A percentile compares a stretch with the other conserved stretches of the same genome.
Conservation (phyloP, 1,284 basidiomycete genomes). For the Testicularia cyperi region DNA sequence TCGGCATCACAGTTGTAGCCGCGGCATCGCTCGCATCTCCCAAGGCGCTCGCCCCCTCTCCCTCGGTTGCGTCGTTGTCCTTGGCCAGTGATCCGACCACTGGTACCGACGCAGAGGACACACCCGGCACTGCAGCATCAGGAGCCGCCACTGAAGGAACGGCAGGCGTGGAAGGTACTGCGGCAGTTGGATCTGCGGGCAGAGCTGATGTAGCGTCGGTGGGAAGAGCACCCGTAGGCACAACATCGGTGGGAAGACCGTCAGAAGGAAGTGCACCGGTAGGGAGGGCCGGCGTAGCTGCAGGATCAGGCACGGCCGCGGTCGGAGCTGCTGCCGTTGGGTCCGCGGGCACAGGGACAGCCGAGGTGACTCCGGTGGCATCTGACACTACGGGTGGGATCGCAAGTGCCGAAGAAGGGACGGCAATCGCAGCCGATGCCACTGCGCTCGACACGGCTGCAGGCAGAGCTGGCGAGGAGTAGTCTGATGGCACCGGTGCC, state of each 20-base stretch:
- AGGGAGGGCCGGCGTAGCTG: too few species aligned
- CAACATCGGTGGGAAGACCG: not conserved
- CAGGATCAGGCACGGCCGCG: too few species aligned
- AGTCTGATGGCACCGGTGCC: too few species aligned
- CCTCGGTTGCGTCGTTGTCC: too few species aligned
- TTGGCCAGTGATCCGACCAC: too few species aligned
- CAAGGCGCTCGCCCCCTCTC: not conserved
- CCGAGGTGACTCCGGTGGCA: not conserved
- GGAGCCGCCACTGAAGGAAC: not conserved
- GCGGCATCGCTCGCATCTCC: conserved; percentile 12
- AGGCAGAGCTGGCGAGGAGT: conserved; percentile 5
- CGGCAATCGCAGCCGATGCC: not conserved
- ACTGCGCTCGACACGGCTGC: not conserved
- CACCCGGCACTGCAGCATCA: not conserved
- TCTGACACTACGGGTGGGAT: not conserved
- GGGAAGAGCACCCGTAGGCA: not conserved
- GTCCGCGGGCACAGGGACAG: conserved; percentile 5
- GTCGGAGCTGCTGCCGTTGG: too few species aligned
- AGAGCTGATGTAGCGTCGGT: conserved; percentile 1
- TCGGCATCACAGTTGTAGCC: conserved; percentile 8
- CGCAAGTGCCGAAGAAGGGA: not conserved
- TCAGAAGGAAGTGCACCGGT: conserved; percentile 1
- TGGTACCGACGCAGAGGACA: conserved; percentile 4
- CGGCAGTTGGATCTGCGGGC: not conserved
- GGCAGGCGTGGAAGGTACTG: not conserved